Evolutionary conservation across 257 asterid genomes (phyloP).

Genomic region (Cynanchum wilfordii): DNA sequence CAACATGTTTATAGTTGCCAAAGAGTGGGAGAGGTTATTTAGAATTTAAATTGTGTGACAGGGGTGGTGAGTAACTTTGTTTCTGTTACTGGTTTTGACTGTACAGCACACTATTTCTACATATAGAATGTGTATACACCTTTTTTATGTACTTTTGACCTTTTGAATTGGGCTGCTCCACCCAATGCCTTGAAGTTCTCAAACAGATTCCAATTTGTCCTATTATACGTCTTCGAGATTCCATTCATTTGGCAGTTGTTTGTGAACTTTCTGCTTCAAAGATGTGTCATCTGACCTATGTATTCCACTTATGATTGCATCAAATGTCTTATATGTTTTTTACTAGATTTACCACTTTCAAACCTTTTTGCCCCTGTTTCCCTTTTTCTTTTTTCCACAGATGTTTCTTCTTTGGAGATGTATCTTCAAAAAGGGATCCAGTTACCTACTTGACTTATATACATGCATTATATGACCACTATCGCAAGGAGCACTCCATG

Average conservation of each 20-base stretch:
- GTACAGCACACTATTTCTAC: neutral
- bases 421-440: conserved; percentile 89
- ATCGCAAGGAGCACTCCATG: conserved; percentile 34
- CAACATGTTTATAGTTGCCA: neutral
- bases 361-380: too few relatives aligned
- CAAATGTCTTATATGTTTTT: neutral
- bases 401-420: conserved; percentile 90
- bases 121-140: neutral
- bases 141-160: neutral
- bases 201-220: neutral
- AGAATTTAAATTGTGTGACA: neutral
- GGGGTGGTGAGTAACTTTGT: neutral
- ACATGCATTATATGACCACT: conserved; percentile 59
- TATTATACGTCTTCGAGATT: neutral
- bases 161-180: neutral
- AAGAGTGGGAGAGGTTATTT: neutral
- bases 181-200: neutral
- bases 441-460: conserved; percentile 52
- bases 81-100: neutral
- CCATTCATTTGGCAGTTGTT: neutral
- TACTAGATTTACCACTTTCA: too few relatives aligned
- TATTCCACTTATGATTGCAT: neutral
- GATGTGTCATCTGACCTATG: neutral
- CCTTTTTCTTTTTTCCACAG: conserved; percentile 31
- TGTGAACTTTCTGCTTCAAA: neutral